Percentiles rank a stretch among this genome's conserved stretches.
Evolutionary conservation across 2,329 filamentous ascomycete species (phyloP).

Genomic region (Penicillium sp.): DNA sequence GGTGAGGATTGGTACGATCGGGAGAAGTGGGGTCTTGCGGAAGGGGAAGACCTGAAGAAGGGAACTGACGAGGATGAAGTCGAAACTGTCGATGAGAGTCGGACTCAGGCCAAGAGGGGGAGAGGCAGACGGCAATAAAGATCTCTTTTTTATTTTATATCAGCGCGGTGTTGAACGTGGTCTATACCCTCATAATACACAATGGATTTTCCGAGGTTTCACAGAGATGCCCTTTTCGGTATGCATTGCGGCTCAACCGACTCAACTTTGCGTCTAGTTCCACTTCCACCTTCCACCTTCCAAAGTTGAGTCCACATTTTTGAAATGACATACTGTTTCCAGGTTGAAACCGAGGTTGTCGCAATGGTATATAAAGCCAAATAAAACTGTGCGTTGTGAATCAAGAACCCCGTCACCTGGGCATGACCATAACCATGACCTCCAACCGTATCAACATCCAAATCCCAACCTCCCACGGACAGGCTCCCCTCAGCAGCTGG

Average conservation of each 20-base stretch:
- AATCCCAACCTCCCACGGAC: background rate
- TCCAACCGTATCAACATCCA: background rate
- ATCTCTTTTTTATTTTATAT: background rate
- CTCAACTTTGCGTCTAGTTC: background rate
- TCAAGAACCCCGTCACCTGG: background rate
- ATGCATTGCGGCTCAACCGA: background rate
- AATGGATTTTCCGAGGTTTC: background rate
- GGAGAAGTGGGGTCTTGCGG: slow-evolving; percentile 59
- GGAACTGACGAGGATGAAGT: slow-evolving; percentile 64
- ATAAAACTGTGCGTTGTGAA: background rate
- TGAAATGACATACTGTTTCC: background rate
- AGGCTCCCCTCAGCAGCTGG: background rate
- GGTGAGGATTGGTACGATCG: slow-evolving; percentile 69
- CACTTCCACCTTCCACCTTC: background rate
- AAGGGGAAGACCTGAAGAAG: slow-evolving; percentile 59
- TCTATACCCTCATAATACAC: slow-evolving; percentile 11
- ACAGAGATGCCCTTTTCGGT: background rate
- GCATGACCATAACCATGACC: background rate
- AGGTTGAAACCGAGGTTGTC: background rate
- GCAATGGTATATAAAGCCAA: background rate
- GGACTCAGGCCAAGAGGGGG: slow-evolving; percentile 42
- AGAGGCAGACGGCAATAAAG: slow-evolving; percentile 38
- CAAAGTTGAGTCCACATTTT: background rate
- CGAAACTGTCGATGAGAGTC: slow-evolving; percentile 48
- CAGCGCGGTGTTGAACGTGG: slow-evolving; percentile 37